phyloP scores from a whole-genome alignment of 1,139 yeast genomes.

The Suhomyces panamericanus region DNA sequence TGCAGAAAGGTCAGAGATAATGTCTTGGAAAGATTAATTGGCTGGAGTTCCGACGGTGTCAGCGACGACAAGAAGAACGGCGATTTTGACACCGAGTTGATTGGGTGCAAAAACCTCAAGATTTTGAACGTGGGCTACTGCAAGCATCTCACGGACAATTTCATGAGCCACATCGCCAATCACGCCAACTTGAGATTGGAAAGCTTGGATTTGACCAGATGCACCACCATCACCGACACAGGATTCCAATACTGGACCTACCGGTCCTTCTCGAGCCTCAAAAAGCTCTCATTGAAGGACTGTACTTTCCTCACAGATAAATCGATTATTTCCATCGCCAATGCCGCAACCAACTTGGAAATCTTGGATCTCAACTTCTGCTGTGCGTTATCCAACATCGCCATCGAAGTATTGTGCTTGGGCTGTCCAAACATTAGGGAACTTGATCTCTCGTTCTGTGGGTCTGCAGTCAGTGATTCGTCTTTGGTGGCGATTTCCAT shows the following conservation, averaged over 20 bases:
- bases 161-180: conserved; percentile 63
- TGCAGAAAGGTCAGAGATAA: conserved; percentile 73
- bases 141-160: conserved; percentile 67
- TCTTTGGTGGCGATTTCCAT: conserved; percentile 64
- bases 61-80: conserved; percentile 13
- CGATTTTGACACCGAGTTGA: conserved; percentile 17
- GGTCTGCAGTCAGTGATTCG: conserved; percentile 75
- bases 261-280: conserved; percentile 53
- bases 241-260: conserved; percentile 70
- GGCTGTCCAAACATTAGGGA: conserved; percentile 59
- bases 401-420: conserved; percentile 63
- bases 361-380: conserved; percentile 67
- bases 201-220: conserved; percentile 63
- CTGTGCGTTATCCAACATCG: conserved; percentile 68
- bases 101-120: conserved; percentile 62
- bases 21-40: conserved; percentile 65
- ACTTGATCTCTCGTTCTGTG: conserved; percentile 70
- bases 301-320: conserved; percentile 73
- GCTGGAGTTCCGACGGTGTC: conserved; percentile 39
- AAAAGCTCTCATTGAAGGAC: conserved; percentile 58
- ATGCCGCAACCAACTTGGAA: conserved; percentile 58
- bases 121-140: conserved; percentile 65
- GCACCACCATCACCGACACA: conserved; percentile 74
- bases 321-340: conserved; percentile 61
- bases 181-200: conserved; percentile 58